Conservation (phyloP, 2,329 filamentous ascomycete species). For the Orbilia brochopaga region DNA sequence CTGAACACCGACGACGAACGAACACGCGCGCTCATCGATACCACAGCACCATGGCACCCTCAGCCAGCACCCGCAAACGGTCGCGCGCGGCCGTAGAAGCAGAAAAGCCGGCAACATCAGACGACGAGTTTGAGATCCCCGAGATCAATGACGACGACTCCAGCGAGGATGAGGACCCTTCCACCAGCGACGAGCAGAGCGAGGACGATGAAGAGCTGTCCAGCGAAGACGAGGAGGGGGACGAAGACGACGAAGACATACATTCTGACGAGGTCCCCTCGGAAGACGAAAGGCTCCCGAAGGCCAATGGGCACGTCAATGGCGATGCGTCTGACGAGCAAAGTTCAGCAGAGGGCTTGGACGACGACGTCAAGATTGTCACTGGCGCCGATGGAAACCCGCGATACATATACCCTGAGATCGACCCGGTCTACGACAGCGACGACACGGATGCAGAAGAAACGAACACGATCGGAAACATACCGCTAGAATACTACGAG, state of each 20-base stretch:
- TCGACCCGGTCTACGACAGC: conserved; percentile 92
- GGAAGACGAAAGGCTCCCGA: conserved; percentile 59
- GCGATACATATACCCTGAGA: conserved; percentile 90
- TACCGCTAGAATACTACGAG: conserved; percentile 93
- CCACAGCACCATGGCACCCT: conserved; percentile 25
- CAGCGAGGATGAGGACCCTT: conserved; percentile 60
- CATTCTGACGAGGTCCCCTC: conserved; percentile 64
- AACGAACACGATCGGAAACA: conserved; percentile 91
- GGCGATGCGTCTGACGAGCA: conserved; percentile 58
- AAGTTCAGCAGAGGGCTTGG: conserved; percentile 59
- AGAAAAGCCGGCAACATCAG: conserved; percentile 36
- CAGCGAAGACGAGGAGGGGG: conserved; percentile 64
- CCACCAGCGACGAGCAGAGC: conserved; percentile 65
- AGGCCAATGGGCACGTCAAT: conserved; percentile 58
- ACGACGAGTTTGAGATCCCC: conserved; percentile 49
- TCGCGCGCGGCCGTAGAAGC: conserved; percentile 37
- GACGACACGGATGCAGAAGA: conserved; percentile 86
- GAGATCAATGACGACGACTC: conserved; percentile 59
- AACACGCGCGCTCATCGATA: conserved; percentile 18
- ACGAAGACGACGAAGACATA: conserved; percentile 59
- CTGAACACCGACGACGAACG: conserved; percentile 22
- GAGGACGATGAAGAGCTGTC: conserved; percentile 62
- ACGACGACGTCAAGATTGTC: conserved; percentile 67
- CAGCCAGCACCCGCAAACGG: conserved; percentile 30
- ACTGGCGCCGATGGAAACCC: conserved; percentile 88